Conservation (phyloP, 1,284 basidiomycete genomes). For the Hortiboletus rubellus region DNA sequence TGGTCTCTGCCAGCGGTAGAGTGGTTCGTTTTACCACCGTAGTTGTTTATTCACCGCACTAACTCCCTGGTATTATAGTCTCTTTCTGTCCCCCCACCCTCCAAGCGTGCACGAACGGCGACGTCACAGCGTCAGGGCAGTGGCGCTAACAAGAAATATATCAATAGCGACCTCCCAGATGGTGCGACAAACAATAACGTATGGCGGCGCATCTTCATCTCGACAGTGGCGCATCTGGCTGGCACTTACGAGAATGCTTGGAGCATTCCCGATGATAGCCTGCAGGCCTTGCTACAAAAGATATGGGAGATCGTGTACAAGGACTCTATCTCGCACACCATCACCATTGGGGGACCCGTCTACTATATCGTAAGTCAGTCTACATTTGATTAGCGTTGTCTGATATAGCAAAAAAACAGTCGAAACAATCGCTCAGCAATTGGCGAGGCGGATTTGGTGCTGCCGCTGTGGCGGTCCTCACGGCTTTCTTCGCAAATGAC, state of each 20-base stretch:
- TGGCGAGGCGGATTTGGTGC: neutral
- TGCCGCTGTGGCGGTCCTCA: neutral
- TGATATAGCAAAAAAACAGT: neutral
- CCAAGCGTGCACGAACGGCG: neutral
- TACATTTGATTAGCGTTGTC: neutral
- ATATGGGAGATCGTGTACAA: slow-evolving; percentile 10
- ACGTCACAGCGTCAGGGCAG: neutral
- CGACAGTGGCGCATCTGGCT: neutral
- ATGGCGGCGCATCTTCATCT: slow-evolving; percentile 2
- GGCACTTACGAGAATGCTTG: neutral
- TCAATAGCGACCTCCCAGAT: slow-evolving; percentile 6
- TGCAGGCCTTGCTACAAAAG: neutral
- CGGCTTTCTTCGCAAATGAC: neutral
- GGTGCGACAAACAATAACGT: neutral
- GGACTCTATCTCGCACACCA: neutral
- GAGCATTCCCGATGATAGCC: neutral
- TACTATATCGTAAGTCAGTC: slow-evolving; percentile 2
- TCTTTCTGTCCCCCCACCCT: neutral
- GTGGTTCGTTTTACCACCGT: too few species aligned
- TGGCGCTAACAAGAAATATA: slow-evolving; percentile 5
- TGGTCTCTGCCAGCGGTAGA: too few species aligned
- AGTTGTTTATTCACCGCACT: neutral
- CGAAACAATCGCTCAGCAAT: neutral
- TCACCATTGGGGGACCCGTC: neutral
- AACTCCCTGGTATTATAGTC: too few species aligned